phyloP scores from a whole-genome alignment of 2,329 filamentous ascomycete species.

The Chalaropsis ovoidea region DNA sequence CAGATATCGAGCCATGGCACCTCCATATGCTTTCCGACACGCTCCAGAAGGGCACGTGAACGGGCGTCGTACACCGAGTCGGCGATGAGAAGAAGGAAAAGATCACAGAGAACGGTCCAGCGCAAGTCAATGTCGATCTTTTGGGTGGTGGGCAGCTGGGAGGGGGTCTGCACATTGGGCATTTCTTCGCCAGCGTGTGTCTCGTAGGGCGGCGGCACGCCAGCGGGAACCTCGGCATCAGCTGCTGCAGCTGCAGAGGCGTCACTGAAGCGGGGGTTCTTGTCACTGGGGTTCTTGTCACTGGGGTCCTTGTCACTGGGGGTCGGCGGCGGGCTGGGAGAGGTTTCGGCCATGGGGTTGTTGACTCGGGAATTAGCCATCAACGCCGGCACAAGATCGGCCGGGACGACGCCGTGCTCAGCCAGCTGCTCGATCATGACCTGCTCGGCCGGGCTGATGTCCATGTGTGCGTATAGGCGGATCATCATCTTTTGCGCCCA shows the following conservation, averaged over 20 bases:
- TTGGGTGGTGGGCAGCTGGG: constrained; percentile 66
- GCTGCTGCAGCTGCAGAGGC: constrained; percentile 27
- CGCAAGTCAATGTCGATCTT: constrained; percentile 92
- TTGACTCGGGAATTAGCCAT: constrained; percentile 89
- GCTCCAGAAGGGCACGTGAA: constrained; percentile 73
- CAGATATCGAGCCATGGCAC: constrained; percentile 89
- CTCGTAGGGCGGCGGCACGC: constrained; percentile 50
- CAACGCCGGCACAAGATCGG: constrained; percentile 71
- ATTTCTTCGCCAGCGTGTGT: constrained; percentile 59
- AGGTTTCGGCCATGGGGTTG: constrained; percentile 66
- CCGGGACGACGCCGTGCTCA: constrained; percentile 78
- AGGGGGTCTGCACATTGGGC: constrained; percentile 69
- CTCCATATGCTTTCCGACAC: constrained; percentile 67
- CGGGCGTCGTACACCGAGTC: constrained; percentile 87
- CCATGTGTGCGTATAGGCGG: constrained; percentile 88
- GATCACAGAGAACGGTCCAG: constrained; percentile 92
- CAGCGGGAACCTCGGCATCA: constrained; percentile 39
- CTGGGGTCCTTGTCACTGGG: constrained; percentile 20
- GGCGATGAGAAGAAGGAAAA: constrained; percentile 93
- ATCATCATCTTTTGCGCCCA: constrained; percentile 99
- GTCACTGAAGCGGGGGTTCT: constrained; percentile 24
- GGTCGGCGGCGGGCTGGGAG: constrained; percentile 18
- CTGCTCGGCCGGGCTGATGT: constrained; percentile 82
- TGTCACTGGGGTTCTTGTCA: constrained; percentile 19
- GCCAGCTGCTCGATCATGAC: constrained; percentile 97